Conservation (phyloP, 2,329 filamentous ascomycete genomes). For the Microdochium bolleyi region DNA sequence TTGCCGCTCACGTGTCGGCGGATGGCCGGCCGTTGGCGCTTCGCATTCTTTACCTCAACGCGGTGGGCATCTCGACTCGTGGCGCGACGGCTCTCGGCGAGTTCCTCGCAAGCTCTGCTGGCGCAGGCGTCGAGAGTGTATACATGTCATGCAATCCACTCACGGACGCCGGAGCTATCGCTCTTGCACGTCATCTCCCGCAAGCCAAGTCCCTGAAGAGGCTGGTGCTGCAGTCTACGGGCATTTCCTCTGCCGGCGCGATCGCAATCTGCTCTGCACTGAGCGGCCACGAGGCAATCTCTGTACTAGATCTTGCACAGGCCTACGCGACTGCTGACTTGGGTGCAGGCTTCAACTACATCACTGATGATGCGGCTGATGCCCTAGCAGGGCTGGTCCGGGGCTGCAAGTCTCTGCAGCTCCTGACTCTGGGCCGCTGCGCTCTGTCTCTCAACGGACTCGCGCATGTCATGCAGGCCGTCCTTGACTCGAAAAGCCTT, state of each 20-base stretch:
- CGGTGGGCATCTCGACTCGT: constrained; percentile 22
- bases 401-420: constrained; percentile 23
- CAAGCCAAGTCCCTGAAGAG: constrained; percentile 23
- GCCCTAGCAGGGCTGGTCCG: constrained; percentile 25
- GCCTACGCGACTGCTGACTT: constrained; percentile 37
- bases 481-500: neutral
- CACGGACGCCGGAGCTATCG: constrained; percentile 20
- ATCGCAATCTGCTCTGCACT: constrained; percentile 27
- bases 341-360: constrained; percentile 36
- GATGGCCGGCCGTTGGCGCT: constrained; percentile 19
- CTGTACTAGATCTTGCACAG: constrained; percentile 34
- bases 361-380: constrained; percentile 26
- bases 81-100: constrained; percentile 20
- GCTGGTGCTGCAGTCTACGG: constrained; percentile 33
- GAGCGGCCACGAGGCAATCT: constrained; percentile 23
- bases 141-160: constrained; percentile 30
- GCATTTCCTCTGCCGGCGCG: constrained; percentile 29
- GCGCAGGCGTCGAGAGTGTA: constrained; percentile 12
- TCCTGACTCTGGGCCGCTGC: constrained; percentile 32
- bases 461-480: neutral
- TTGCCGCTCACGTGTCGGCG: constrained; percentile 20
- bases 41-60: constrained; percentile 27
- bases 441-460: constrained; percentile 13
- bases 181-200: constrained; percentile 20
- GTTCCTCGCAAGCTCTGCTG: constrained; percentile 22